Evolutionary conservation across 805 yeast genomes (phyloP).

Genomic region (Lipomyces yamadae): DNA sequence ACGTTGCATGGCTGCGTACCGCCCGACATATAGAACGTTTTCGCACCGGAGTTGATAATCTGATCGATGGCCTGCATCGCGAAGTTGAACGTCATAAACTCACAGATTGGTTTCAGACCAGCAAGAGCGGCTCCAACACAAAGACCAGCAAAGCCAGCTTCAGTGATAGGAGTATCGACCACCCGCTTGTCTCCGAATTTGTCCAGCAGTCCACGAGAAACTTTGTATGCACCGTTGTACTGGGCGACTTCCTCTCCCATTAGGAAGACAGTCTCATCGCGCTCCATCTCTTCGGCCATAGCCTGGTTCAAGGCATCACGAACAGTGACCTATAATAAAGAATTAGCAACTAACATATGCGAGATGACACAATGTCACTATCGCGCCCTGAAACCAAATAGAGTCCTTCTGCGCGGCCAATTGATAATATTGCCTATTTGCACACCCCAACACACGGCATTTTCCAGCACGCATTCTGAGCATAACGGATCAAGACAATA

Average conservation of each 20-base stretch:
- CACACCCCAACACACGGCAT: slow-evolving; percentile 2
- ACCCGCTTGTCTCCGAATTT: slow-evolving; percentile 93
- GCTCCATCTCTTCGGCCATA: slow-evolving; percentile 95
- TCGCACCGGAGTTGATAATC: slow-evolving; percentile 97
- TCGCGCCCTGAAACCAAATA: too few species aligned
- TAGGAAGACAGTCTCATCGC: slow-evolving; percentile 89
- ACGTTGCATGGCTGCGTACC: slow-evolving; percentile 97
- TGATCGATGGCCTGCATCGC: slow-evolving; percentile 99
- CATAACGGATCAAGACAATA: background rate
- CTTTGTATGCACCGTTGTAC: slow-evolving; percentile 98
- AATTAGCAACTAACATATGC: background rate
- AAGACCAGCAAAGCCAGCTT: slow-evolving; percentile 97
- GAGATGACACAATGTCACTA: background rate
- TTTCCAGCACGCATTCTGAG: background rate
- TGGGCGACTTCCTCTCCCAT: slow-evolving; percentile 99
- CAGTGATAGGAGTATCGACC: slow-evolving; percentile 97
- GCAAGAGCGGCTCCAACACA: slow-evolving; percentile 96
- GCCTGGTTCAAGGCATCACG: slow-evolving; percentile 97
- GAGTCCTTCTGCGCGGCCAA: background rate
- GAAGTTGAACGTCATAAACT: slow-evolving; percentile 98
- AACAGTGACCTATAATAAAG: slow-evolving; percentile 65
- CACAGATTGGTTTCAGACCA: slow-evolving; percentile 95
- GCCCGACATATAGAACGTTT: slow-evolving; percentile 98
- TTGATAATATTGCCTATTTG: background rate
- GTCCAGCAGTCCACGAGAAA: slow-evolving; percentile 92